Percentiles rank a stretch among this genome's conserved stretches.
These are phyloP conservation scores for Xylaria flabelliformis DNA, from an alignment of 495 filamentous ascomycete species.

Conservation along the genomic window DNA sequence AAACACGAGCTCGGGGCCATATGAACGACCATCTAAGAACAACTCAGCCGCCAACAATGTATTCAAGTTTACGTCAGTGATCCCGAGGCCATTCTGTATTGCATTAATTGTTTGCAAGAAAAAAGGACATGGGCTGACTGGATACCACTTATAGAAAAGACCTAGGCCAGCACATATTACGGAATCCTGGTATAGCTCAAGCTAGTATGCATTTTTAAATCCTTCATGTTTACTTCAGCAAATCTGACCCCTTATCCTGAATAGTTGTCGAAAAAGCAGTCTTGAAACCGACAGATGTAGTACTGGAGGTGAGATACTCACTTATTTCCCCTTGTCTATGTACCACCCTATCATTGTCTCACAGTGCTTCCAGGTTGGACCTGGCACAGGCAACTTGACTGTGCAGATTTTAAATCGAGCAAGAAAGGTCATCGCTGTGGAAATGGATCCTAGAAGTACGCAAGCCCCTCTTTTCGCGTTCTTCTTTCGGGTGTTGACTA, in stretches of 20 bases:
- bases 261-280: conserved; percentile 60
- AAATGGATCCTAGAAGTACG: conserved; percentile 84
- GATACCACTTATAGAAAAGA: conserved; percentile 69
- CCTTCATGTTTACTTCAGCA: background rate
- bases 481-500: background rate
- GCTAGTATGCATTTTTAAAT: conserved; percentile 53
- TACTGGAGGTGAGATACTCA: conserved; percentile 46
- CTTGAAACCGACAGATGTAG: conserved; percentile 85
- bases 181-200: conserved; percentile 91
- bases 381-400: conserved; percentile 87
- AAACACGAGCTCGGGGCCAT: conserved; percentile 60
- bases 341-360: background rate
- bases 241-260: background rate
- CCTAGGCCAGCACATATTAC: conserved; percentile 90
- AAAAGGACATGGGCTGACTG: background rate
- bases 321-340: background rate
- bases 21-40: conserved; percentile 55
- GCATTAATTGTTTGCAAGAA: background rate
- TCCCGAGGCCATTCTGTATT: background rate
- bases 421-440: conserved; percentile 83
- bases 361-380: conserved; percentile 35
- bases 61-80: conserved; percentile 64
- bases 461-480: background rate
- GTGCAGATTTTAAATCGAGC: conserved; percentile 86
- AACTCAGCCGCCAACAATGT: conserved; percentile 70